Evolutionary conservation across 2,329 filamentous ascomycete species (phyloP).

Genomic region (Periconia sp.): DNA sequence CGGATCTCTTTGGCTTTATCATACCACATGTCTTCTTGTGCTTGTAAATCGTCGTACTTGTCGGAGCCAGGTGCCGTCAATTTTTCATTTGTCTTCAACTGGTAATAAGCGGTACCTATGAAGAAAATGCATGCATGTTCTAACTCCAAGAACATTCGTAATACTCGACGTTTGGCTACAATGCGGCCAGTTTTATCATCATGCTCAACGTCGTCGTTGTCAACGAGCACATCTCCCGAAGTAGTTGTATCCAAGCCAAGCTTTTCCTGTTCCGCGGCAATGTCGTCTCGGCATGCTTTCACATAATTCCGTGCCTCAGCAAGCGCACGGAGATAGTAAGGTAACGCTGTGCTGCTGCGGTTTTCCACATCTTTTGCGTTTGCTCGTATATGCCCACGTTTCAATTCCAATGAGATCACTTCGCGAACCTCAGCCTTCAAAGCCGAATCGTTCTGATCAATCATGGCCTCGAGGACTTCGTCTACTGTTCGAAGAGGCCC

Average conservation of each 20-base stretch:
- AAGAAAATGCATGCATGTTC: constrained; percentile 85
- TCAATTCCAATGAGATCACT: constrained; percentile 64
- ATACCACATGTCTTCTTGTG: constrained; percentile 71
- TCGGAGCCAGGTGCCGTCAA: constrained; percentile 68
- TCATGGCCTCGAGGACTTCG: constrained; percentile 88
- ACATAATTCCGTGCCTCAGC: constrained; percentile 54
- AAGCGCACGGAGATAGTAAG: constrained; percentile 64
- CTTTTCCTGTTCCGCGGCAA: constrained; percentile 55
- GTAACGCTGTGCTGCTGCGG: constrained; percentile 65
- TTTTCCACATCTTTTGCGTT: constrained; percentile 62
- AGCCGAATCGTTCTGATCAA: constrained; percentile 74
- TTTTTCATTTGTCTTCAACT: constrained; percentile 72
- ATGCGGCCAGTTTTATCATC: constrained; percentile 50
- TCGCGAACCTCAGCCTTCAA: constrained; percentile 70
- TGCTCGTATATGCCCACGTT: constrained; percentile 75
- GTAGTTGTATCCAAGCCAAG: constrained; percentile 16
- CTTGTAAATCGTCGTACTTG: constrained; percentile 67
- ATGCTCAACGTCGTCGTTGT: constrained; percentile 36
- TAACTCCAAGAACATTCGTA: constrained; percentile 75
- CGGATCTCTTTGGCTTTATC: constrained; percentile 76
- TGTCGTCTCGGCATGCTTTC: constrained; percentile 63
- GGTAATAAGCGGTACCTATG: constrained; percentile 78
- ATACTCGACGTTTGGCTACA: constrained; percentile 62
- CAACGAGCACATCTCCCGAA: constrained; percentile 25
- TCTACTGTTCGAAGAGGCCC: constrained; percentile 77